phyloP scores from a whole-genome alignment of 139 green algal species.

The Limnomonas spitsbergensis region DNA sequence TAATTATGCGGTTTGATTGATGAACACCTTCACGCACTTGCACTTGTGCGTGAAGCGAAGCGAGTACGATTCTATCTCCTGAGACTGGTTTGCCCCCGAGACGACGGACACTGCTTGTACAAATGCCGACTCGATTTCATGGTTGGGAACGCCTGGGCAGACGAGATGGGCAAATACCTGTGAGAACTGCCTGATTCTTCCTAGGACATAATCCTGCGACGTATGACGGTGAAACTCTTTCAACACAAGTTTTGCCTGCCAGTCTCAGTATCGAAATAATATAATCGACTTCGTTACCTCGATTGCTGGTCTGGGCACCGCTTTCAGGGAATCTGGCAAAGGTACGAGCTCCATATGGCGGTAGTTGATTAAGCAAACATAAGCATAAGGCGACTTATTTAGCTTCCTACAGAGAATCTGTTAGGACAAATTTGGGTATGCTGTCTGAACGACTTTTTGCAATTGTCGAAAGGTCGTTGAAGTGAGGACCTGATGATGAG shows the following conservation, averaged over 20 bases:
- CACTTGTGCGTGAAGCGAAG: constrained; percentile 14
- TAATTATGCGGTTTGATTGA: too few relatives aligned
- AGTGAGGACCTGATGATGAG: too few relatives aligned
- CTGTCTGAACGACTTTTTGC: too few relatives aligned
- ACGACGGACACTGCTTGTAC: constrained; percentile 22
- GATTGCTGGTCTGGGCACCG: background rate
- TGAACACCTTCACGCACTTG: constrained; percentile 14
- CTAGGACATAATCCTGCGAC: constrained; percentile 41
- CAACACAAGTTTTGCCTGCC: too few relatives aligned
- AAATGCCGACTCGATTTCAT: constrained; percentile 28
- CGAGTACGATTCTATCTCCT: background rate
- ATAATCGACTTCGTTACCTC: background rate
- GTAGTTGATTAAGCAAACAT: too few relatives aligned
- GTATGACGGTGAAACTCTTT: background rate
- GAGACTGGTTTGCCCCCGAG: background rate
- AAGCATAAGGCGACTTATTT: too few relatives aligned
- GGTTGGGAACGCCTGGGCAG: constrained; percentile 18
- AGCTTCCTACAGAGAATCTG: too few relatives aligned
- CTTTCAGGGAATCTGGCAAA: background rate
- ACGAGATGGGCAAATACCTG: constrained; percentile 34
- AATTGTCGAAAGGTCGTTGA: too few relatives aligned
- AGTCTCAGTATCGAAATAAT: background rate
- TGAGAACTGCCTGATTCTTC: constrained; percentile 40
- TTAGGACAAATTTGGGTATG: too few relatives aligned
- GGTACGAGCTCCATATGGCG: too few relatives aligned